Base-by-base conservation (phyloP, 371 early-diverging fungal genomes). In the Cokeromyces recurvatus region DNA sequence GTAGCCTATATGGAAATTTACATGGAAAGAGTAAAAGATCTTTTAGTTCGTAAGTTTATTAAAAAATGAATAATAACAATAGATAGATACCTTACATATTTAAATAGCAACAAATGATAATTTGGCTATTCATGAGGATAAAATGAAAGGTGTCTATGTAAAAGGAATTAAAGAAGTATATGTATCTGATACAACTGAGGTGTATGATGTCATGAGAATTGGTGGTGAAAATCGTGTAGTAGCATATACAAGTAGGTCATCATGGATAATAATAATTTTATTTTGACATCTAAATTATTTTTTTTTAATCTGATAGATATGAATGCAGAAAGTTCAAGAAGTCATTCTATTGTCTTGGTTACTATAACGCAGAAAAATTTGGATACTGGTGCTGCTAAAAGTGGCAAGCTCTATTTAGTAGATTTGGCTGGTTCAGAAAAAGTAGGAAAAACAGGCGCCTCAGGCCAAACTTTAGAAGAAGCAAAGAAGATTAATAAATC, bases 391-490 rank as follows among this genome's bases (percentile, higher is more conserved):
- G 89, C 86, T 53, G 84, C 81, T 38, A 93, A 90, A 63, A 84
- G 87, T 49, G 93, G 95, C 35, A 91, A 91, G 48, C 76, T 99
- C 32, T 94, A 87, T 54, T 77, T 99, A 49, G 97, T 99, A 41
- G 99, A 99, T 87, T 71, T 99, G 62, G 99, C 99, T 32, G 99
- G 99, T 62, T 99, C 99, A 16, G 99, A 99, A 79, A 95, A 95
- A 79, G 81, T 76, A 25, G 92, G 94, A 38, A 94, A 97, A 69
- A 99, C 99, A 15, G 95, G 97, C 51, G 99, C 99, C 2, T 92
- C 95, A 2, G 98, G 99, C 20, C 94, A 95, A 63, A 93, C 99
- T 11, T 73, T 99, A 36, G 98, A 98, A 77, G 99, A 99, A 71
- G 98, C 99, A 49, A 97, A 97, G 67, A 96, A 95, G 71, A 99